Conservation (phyloP, 495 filamentous ascomycete species). For the Letharia columbiana region DNA sequence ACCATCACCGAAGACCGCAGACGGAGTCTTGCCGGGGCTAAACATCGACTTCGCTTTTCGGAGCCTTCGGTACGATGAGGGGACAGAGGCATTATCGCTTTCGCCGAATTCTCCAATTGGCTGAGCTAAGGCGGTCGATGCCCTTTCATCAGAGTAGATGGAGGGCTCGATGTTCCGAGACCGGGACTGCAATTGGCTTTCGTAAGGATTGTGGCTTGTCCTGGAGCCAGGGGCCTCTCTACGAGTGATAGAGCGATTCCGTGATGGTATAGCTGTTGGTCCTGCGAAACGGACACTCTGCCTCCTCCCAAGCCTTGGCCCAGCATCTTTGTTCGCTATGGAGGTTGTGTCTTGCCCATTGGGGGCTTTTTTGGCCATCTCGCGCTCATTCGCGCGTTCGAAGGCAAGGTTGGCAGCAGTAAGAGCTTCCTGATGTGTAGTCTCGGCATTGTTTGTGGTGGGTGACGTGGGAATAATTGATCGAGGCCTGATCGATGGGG, state of each 20-base stretch:
- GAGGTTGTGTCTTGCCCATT: not conserved
- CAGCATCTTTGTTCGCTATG: not conserved
- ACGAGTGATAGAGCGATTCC: slow-evolving; percentile 23
- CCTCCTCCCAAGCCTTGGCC: slow-evolving; percentile 23
- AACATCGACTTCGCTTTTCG: slow-evolving; percentile 70
- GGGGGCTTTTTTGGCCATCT: slow-evolving; percentile 1
- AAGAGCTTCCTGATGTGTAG: slow-evolving; percentile 54
- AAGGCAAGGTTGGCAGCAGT: slow-evolving; percentile 62
- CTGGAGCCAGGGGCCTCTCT: slow-evolving; percentile 11
- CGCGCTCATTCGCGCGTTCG: slow-evolving; percentile 44
- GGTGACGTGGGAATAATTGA: slow-evolving; percentile 23
- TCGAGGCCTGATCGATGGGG: slow-evolving; percentile 46
- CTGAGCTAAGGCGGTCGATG: slow-evolving; percentile 31
- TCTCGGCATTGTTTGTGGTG: slow-evolving; percentile 44
- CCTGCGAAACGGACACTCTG: slow-evolving; percentile 52
- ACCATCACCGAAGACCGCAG: slow-evolving; percentile 23
- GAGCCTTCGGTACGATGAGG: slow-evolving; percentile 67
- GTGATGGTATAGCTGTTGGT: slow-evolving; percentile 26
- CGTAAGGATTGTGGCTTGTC: slow-evolving; percentile 7
- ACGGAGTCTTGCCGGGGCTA: slow-evolving; percentile 40
- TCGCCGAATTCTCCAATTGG: slow-evolving; percentile 19
- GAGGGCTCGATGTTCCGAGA: slow-evolving; percentile 24
- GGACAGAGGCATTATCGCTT: slow-evolving; percentile 50
- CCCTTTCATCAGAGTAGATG: slow-evolving; percentile 26
- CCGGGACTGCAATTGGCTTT: slow-evolving; percentile 14